phyloP scores from a whole-genome alignment of 2,329 filamentous ascomycete species.

The Monilinia aucupariae region DNA sequence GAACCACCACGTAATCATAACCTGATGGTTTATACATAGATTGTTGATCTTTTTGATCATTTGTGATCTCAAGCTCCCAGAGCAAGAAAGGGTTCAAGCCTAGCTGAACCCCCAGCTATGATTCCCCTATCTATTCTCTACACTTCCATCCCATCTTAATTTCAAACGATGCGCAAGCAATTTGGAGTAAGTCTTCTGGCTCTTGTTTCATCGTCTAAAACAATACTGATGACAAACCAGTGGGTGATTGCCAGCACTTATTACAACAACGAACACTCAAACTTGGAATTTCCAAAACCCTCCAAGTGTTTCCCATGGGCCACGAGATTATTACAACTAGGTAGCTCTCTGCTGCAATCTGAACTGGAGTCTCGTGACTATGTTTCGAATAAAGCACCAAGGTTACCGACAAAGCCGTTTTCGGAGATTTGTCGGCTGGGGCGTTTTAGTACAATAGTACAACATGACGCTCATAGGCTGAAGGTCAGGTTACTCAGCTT shows the following conservation, averaged over 20 bases:
- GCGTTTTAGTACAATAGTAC: neutral
- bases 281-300: no score
- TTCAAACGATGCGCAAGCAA: neutral
- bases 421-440: neutral
- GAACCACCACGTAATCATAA: neutral
- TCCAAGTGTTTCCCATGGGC: neutral
- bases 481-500: neutral
- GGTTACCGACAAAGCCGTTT: neutral
- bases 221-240: neutral
- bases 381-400: neutral
- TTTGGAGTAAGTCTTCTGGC: neutral
- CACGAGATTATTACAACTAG: neutral
- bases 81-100: neutral
- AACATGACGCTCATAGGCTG: neutral
- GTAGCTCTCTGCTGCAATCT: neutral
- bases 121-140: neutral
- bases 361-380: neutral
- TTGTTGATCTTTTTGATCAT: neutral
- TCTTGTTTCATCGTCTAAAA: neutral
- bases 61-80: neutral
- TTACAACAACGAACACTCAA: neutral
- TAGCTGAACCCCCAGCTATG: neutral
- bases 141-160: neutral
- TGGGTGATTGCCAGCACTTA: neutral
- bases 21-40: neutral